A percentile compares a stretch with the other conserved stretches of the same genome.
These are phyloP conservation scores for Peronosclerospora sorghi DNA, from an alignment of 352 stramenopile species.

Conservation along the genomic window DNA sequence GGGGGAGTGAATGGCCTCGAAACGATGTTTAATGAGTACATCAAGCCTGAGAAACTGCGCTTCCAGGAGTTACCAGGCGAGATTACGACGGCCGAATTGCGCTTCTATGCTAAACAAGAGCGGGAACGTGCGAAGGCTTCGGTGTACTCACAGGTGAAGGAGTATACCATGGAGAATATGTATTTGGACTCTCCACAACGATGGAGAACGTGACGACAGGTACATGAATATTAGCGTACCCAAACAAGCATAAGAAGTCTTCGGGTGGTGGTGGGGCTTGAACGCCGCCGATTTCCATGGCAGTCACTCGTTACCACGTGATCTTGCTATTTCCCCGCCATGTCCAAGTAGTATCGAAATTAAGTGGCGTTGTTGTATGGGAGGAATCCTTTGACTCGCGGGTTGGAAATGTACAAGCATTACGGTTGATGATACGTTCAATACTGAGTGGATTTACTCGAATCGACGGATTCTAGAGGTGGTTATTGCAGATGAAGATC, in stretches of 20 bases:
- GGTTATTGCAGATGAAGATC: conserved; percentile 79
- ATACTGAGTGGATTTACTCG: conserved; percentile 78
- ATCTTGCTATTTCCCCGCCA: conserved; percentile 77
- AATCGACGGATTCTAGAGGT: conserved; percentile 72
- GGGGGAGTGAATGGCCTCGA: conserved; percentile 54
- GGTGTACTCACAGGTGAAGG: conserved; percentile 85
- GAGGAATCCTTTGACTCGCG: conserved; percentile 74
- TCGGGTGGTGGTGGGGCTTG: conserved; percentile 25
- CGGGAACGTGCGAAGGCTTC: conserved; percentile 78
- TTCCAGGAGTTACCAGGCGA: conserved; percentile 88
- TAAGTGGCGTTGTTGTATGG: conserved; percentile 79
- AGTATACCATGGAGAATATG: conserved; percentile 85
- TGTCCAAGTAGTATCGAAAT: conserved; percentile 79
- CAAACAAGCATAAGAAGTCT: conserved; percentile 42
- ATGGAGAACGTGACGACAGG: conserved; percentile 78
- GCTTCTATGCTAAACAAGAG: conserved; percentile 70
- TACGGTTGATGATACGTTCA: conserved; percentile 61
- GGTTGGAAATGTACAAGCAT: conserved; percentile 59
- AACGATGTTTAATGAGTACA: conserved; percentile 78
- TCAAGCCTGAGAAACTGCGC: conserved; percentile 60
- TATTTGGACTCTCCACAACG: conserved; percentile 54
- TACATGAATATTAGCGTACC: conserved; percentile 61
- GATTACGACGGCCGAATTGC: conserved; percentile 63
- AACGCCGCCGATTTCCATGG: conserved; percentile 70
- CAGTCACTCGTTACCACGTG: conserved; percentile 88